Evolutionary conservation across 768 basidiomycete species (phyloP), one percentile per base, ranked within the genome.

Genomic region (Pisolithus albus): DNA sequence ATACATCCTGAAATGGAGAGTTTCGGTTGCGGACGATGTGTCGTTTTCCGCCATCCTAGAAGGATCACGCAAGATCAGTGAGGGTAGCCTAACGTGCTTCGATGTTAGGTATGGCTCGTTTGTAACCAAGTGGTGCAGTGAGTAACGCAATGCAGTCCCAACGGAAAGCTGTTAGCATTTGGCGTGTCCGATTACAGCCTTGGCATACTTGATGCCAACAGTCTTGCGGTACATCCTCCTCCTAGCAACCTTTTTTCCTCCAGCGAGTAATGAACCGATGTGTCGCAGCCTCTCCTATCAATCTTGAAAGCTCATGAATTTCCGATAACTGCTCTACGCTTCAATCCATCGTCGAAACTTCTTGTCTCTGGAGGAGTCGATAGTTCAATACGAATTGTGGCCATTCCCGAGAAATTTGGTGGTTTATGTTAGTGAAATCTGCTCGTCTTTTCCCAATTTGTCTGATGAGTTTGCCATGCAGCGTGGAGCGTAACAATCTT

Each of bases 221-320:
- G 83, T 2, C 69, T 98, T 21, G 75, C 79, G 50, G 96, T 97
- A 65, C 61, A 84, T 26, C 37, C 49, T 21, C 54, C 46, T 24
- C 4, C 11, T 23, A 10, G 16, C 24, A 19, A 21, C 39, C 23
- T 47, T 15, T 24, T 24, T 21, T 11, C 15, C 23, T 45, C 42
- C 40, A 36, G 7, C 3, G n/a, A 39, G 42, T 54, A 16, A 62
- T 23, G 7, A 3, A 11, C 13, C 4, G 37, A 53, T 46, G 39
- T 40, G 28, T 19, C 59, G n/a, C 60, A 98, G 94, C 94, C 93
- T 1, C 65, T 92, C 11, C 69, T 91, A 28, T 84, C 84, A 18
- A 96, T 99, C 55, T 73, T 97, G 52, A 90, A 89, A 68, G 89
- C 96, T 0, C 95, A 98, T 67, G 92, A 94, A 53, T 92, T 98